Evolutionary conservation across 352 stramenopile genomes (phyloP).

Genomic region (Plasmopara muralis): DNA sequence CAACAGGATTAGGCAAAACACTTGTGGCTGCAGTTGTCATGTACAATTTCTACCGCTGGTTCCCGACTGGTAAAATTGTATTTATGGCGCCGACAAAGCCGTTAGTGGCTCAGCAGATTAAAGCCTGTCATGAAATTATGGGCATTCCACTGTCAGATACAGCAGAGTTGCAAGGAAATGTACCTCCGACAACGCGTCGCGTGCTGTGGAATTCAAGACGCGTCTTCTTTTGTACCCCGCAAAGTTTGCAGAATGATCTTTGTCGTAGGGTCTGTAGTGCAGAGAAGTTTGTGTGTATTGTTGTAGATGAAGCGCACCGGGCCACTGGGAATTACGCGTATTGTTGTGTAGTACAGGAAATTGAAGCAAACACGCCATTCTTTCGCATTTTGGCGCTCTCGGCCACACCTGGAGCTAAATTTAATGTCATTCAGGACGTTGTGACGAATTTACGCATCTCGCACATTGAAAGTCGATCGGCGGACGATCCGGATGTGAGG

Average conservation of each 20-base stretch:
- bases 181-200: constrained; percentile 55
- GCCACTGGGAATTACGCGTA: constrained; percentile 97
- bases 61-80: constrained; percentile 91
- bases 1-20: constrained; percentile 99
- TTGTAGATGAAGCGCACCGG: constrained; percentile 97
- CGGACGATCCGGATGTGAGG: constrained; percentile 93
- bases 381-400: constrained; percentile 94
- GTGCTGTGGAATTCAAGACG: constrained; percentile 89
- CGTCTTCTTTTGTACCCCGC: constrained; percentile 98
- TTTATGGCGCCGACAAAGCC: constrained; percentile 98
- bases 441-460: constrained; percentile 92
- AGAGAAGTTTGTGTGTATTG: constrained; percentile 91
- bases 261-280: constrained; percentile 66
- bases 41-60: constrained; percentile 99
- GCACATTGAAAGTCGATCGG: constrained; percentile 92
- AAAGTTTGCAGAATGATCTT: constrained; percentile 97
- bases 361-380: constrained; percentile 55
- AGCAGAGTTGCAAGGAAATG: constrained; percentile 79
- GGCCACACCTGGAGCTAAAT: constrained; percentile 95
- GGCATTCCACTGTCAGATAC: constrained; percentile 88
- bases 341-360: constrained; percentile 82
- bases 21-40: constrained; percentile 99
- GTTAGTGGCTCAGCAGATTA: constrained; percentile 97
- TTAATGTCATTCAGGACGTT: constrained; percentile 93
- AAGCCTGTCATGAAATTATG: constrained; percentile 93